These are phyloP conservation scores for Colletotrichum sp. DNA, from an alignment of 2,329 filamentous ascomycete species.

Conservation along the genomic window DNA sequence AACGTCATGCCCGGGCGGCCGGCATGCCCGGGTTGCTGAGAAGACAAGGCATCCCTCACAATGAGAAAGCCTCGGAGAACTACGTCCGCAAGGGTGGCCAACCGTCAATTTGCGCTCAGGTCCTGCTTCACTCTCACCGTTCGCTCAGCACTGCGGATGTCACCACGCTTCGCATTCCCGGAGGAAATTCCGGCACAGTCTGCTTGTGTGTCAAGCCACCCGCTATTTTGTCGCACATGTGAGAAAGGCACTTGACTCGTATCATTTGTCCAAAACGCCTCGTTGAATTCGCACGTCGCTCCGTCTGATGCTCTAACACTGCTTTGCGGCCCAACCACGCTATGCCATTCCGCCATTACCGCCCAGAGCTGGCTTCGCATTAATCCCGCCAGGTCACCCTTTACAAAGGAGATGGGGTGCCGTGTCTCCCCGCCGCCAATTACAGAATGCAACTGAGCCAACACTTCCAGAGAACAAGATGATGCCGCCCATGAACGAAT, in stretches of 20 bases:
- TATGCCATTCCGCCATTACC: background rate
- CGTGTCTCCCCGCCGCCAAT: background rate
- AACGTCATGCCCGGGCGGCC: conserved; percentile 3
- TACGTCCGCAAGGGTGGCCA: background rate
- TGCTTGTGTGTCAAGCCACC: background rate
- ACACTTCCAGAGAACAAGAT: background rate
- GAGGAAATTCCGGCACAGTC: background rate
- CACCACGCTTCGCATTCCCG: background rate
- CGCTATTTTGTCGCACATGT: background rate
- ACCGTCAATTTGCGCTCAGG: background rate
- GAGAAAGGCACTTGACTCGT: background rate
- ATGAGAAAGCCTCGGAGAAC: background rate
- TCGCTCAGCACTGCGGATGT: background rate
- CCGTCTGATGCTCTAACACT: background rate
- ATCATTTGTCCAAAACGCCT: background rate
- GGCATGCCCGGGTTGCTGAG: background rate
- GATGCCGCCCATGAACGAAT: background rate
- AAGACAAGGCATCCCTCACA: background rate
- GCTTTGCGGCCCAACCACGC: background rate
- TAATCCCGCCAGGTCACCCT: background rate
- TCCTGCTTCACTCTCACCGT: background rate
- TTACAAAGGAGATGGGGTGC: background rate
- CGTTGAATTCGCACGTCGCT: background rate
- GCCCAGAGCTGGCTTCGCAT: background rate
- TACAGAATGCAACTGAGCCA: background rate